Evolutionary conservation across 2,329 filamentous ascomycete genomes (phyloP).

Genomic region (Apiospora kogelbergensis): DNA sequence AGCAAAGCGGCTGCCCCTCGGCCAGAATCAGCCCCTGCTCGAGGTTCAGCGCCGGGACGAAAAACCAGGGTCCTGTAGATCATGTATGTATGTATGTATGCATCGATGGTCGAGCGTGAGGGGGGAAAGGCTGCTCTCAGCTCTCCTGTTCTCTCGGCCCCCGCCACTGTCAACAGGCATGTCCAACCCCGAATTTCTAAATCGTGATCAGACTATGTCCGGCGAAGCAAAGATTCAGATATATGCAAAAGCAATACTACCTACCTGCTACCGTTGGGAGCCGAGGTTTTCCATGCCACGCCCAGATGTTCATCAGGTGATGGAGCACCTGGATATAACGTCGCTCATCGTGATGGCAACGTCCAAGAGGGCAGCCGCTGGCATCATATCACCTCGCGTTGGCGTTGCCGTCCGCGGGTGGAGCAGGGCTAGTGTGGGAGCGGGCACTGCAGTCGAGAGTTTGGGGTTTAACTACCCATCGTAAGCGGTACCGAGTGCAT

Average conservation of each 20-base stretch:
- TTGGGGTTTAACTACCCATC: slow-evolving; percentile 3
- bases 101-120: no score
- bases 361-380: not conserved
- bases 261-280: not conserved
- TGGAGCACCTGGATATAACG: not conserved
- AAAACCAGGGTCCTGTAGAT: not conserved
- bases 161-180: not conserved
- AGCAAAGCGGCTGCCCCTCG: no score
- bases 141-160: not conserved
- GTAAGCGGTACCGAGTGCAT: slow-evolving; percentile 5
- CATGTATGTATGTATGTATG: no score
- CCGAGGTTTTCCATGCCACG: not conserved
- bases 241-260: no score
- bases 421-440: not conserved
- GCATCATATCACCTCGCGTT: not conserved
- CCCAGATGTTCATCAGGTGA: not conserved
- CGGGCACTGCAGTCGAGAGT: slow-evolving; percentile 3
- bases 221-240: no score
- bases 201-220: not conserved
- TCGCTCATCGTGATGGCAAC: not conserved
- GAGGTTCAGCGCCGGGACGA: not conserved
- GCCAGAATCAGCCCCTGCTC: no score
- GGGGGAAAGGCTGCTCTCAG: not conserved
- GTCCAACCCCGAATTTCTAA: not conserved
- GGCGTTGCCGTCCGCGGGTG: not conserved